Conservation (phyloP, 2,329 filamentous ascomycete species). For the Fusarium sp. region DNA sequence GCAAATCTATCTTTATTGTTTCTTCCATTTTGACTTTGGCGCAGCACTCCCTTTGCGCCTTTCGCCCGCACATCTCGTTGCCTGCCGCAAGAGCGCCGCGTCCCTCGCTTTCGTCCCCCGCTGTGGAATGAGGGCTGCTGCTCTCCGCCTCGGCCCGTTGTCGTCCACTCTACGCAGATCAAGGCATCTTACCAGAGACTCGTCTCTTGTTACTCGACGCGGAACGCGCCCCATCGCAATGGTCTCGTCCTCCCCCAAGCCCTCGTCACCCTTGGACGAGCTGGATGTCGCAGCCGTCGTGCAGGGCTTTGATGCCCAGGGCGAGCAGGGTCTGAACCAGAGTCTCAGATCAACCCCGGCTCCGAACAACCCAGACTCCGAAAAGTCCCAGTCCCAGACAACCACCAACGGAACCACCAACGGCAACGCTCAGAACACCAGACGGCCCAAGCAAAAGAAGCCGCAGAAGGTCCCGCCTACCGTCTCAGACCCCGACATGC, state of each 20-base stretch:
- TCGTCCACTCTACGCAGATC: conserved; percentile 36
- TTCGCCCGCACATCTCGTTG: not conserved
- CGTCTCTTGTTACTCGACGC: conserved; percentile 19
- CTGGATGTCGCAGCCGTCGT: conserved; percentile 28
- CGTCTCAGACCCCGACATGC: conserved; percentile 34
- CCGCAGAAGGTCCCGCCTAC: conserved; percentile 28
- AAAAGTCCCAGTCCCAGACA: conserved; percentile 7
- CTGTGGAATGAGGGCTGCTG: conserved; percentile 43
- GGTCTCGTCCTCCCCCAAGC: conserved; percentile 27
- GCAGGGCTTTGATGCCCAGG: conserved; percentile 30
- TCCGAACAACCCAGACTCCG: conserved; percentile 22
- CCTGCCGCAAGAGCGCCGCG: conserved; percentile 22
- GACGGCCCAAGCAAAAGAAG: conserved; percentile 25
- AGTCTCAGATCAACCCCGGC: conserved; percentile 7
- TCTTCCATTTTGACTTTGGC: conserved; percentile 4
- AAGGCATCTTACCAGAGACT: conserved; percentile 27
- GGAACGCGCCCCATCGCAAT: conserved; percentile 30
- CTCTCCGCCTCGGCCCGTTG: conserved; percentile 38
- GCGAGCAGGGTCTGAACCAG: conserved; percentile 19
- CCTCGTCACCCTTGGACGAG: conserved; percentile 22
- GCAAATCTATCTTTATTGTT: not conserved
- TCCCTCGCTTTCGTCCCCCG: conserved; percentile 4
- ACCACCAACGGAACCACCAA: conserved; percentile 7
- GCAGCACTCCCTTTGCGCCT: not conserved
- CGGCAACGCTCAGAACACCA: conserved; percentile 19